Evolutionary conservation across 495 filamentous ascomycete species (phyloP).

Genomic region (Halenospora varia): DNA sequence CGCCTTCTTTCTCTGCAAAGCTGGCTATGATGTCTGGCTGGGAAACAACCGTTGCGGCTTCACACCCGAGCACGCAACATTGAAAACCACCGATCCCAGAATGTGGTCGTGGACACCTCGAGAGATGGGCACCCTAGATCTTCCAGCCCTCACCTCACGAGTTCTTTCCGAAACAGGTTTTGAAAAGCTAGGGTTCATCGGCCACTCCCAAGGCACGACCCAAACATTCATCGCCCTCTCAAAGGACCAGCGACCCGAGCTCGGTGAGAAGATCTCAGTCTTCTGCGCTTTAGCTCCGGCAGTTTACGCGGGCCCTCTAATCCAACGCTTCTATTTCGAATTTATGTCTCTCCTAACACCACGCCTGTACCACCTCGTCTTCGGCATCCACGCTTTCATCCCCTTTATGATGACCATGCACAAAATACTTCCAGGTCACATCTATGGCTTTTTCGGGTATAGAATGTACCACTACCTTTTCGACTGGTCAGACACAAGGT

Average conservation of each 20-base stretch:
- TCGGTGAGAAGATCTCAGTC: slow-evolving; percentile 79
- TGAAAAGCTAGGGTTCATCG: slow-evolving; percentile 75
- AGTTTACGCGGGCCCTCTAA: slow-evolving; percentile 83
- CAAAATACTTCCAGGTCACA: slow-evolving; percentile 47
- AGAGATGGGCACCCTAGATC: slow-evolving; percentile 87
- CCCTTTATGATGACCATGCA: slow-evolving; percentile 93
- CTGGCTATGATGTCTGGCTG: slow-evolving; percentile 94
- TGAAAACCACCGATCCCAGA: slow-evolving; percentile 72
- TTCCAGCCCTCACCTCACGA: slow-evolving; percentile 81
- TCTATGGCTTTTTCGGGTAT: slow-evolving; percentile 88
- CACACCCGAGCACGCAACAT: slow-evolving; percentile 64
- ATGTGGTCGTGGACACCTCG: slow-evolving; percentile 99
- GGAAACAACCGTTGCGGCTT: slow-evolving; percentile 94
- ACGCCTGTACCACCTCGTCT: slow-evolving; percentile 70
- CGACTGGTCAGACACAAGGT: slow-evolving; percentile 79
- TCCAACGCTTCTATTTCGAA: slow-evolving; percentile 85
- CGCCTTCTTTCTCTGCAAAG: slow-evolving; percentile 89
- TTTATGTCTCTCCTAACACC: slow-evolving; percentile 84
- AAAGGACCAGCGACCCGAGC: slow-evolving; percentile 86
- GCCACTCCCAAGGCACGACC: slow-evolving; percentile 90
- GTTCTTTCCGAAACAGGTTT: slow-evolving; percentile 83
- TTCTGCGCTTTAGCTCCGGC: slow-evolving; percentile 93
- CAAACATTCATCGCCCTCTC: slow-evolving; percentile 86
- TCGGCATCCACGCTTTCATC: slow-evolving; percentile 94
- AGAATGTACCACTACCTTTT: slow-evolving; percentile 88